phyloP scores from a whole-genome alignment of 2,329 filamentous ascomycete genomes.

The Elsinoe arachidis region DNA sequence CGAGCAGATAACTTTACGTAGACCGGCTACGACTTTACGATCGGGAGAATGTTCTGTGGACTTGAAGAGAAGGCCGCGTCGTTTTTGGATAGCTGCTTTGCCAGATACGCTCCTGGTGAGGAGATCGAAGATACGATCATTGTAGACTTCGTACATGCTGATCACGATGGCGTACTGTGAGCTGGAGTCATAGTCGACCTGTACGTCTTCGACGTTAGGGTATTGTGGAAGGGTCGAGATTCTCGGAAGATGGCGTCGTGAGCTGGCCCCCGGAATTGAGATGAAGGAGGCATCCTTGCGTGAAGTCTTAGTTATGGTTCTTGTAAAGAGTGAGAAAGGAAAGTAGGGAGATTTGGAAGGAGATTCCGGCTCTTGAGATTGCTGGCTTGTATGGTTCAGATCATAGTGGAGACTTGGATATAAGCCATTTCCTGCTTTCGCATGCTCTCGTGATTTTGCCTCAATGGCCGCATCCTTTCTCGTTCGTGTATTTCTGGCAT shows the following conservation, averaged over 20 bases:
- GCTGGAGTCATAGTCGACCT: conserved; percentile 56
- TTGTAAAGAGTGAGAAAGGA: conserved; percentile 9
- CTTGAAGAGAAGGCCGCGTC: conserved; percentile 86
- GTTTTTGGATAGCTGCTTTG: conserved; percentile 45
- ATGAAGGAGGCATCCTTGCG: conserved; percentile 29
- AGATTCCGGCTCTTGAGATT: not conserved
- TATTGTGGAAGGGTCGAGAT: conserved; percentile 62
- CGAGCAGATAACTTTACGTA: conserved; percentile 82
- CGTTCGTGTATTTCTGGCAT: not conserved
- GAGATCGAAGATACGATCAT: conserved; percentile 93
- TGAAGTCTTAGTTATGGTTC: conserved; percentile 9
- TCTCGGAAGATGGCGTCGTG: conserved; percentile 54
- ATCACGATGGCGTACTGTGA: conserved; percentile 81
- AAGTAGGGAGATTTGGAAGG: conserved; percentile 19
- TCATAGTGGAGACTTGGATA: conserved; percentile 9
- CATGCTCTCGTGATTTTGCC: not conserved
- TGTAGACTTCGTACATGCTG: conserved; percentile 99
- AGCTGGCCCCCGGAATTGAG: conserved; percentile 30
- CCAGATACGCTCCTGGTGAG: conserved; percentile 55
- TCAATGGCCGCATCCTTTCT: not conserved
- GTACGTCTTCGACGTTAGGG: conserved; percentile 65
- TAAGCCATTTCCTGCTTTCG: not conserved
- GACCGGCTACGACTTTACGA: conserved; percentile 85
- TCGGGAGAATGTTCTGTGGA: conserved; percentile 79
- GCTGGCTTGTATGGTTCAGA: conserved; percentile 11